Conservation (phyloP, 179 eudicot genomes). For the Carnegiea gigantea region DNA sequence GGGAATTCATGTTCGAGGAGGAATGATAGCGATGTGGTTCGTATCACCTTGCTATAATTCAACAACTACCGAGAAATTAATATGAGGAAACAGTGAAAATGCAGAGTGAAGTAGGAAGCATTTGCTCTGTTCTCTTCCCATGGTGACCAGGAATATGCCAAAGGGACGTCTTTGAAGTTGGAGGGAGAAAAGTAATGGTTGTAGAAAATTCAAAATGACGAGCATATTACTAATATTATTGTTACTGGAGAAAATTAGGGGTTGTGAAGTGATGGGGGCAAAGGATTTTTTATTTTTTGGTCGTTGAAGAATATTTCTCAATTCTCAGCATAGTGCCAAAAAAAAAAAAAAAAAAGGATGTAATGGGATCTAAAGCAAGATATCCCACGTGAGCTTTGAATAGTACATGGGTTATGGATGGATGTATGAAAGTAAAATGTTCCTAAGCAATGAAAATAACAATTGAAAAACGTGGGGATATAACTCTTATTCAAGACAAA, state of each 20-base stretch:
- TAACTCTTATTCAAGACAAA: too few species aligned
- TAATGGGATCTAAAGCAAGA: neutral
- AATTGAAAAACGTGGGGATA: too few species aligned
- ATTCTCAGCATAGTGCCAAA: neutral
- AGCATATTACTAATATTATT: too few species aligned
- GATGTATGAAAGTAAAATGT: neutral
- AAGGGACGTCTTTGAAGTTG: neutral
- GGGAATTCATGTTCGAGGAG: too few species aligned
- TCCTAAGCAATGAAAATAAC: neutral
- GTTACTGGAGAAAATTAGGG: neutral
- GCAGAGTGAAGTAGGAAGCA: neutral
- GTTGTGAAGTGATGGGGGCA: neutral
- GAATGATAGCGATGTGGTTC: neutral
- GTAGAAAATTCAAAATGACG: too few species aligned
- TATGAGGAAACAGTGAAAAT: neutral
- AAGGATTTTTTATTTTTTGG: neutral
- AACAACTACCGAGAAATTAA: neutral
- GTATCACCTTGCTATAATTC: neutral
- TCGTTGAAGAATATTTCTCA: neutral
- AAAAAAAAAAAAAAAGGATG: neutral
- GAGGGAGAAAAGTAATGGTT: too few species aligned
- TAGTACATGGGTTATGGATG: neutral
- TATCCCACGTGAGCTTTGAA: neutral
- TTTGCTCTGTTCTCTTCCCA: neutral
- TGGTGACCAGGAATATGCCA: neutral